Conservation (phyloP, 306 rosid genomes). For the Crataegus laevigata region DNA sequence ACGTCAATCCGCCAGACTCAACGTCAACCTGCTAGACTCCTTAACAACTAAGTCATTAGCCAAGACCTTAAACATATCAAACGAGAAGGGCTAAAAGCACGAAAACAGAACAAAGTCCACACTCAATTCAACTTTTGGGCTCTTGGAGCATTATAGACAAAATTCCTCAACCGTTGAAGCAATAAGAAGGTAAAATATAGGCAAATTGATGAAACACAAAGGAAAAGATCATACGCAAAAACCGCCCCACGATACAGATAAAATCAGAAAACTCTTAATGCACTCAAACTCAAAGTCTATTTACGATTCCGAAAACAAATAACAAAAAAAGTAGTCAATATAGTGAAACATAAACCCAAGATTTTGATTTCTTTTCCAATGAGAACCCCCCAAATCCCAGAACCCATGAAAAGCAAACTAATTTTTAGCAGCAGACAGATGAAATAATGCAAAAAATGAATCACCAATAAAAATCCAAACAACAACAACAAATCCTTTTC, state of each 20-base stretch:
- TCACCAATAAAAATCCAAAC: background rate
- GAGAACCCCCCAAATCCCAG: background rate
- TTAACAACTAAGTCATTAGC: background rate
- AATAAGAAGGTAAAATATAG: background rate
- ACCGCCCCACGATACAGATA: background rate
- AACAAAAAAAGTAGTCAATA: background rate
- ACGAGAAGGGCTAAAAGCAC: background rate
- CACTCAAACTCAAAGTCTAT: background rate
- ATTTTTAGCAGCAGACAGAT: background rate
- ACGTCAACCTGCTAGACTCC: background rate
- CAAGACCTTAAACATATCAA: background rate
- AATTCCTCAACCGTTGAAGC: background rate
- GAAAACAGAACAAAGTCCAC: background rate
- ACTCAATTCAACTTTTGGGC: background rate
- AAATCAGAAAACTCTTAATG: background rate
- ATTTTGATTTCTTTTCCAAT: background rate
- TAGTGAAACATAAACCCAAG: background rate
- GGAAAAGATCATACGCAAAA: background rate
- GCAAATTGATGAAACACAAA: background rate
- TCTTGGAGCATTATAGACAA: background rate
- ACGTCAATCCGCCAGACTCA: background rate
- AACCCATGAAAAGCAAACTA: background rate
- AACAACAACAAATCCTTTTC: too few relatives aligned
- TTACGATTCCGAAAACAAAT: background rate
- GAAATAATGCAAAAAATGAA: background rate